Evolutionary conservation across 2,329 filamentous ascomycete genomes (phyloP), one percentile per base, ranked within the genome.

Genomic region (Apiospora rasikravindrae): DNA sequence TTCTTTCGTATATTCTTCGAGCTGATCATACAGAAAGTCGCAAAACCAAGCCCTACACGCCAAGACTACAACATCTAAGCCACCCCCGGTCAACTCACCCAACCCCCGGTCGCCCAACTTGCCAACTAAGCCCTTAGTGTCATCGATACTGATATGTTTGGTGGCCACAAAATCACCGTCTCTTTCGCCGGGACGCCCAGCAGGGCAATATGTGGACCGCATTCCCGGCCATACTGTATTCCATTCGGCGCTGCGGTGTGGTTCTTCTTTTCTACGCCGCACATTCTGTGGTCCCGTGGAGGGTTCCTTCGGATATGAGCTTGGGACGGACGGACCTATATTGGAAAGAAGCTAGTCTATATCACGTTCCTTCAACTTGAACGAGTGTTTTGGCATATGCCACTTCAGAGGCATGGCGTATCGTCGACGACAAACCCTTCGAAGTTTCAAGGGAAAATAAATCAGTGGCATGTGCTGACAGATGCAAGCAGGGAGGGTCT

Each of bases 121-220:
- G 5, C 26, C 13, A 2, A 16, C 51, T 53, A 57, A 57, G 26
- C 51, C 51, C 26, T 57, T 57, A 57, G 51, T 33, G 26, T 29
- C 33, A 22, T 57, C 51, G 14, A 33, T 33, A 33, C 51, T 26
- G 51, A 57, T 16, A n/a, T 19, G 26, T 19, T 19, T 33, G 29
- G 33, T 61, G 53, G 53, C 53, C 53, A 37, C 26, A 33, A 61
- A 61, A 61, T 61, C 33, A 61, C 53, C 53, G 53, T 61, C 53
- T 37, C 53, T 61, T 61, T 61, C 29, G 53, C 53, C 53, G 53
- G 29, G 53, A 61, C 33, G 10, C 26, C 53, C 53, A 37, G 22
- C 26, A 33, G 33, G 53, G 29, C 29, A 61, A 61, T 61, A 37
- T 33, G 29, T 61, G 53, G 53, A 22, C 53, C 53, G 33, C 4